Base-by-base conservation (phyloP, 768 basidiomycete species). In the Hortiboletus flavorubellus region DNA sequence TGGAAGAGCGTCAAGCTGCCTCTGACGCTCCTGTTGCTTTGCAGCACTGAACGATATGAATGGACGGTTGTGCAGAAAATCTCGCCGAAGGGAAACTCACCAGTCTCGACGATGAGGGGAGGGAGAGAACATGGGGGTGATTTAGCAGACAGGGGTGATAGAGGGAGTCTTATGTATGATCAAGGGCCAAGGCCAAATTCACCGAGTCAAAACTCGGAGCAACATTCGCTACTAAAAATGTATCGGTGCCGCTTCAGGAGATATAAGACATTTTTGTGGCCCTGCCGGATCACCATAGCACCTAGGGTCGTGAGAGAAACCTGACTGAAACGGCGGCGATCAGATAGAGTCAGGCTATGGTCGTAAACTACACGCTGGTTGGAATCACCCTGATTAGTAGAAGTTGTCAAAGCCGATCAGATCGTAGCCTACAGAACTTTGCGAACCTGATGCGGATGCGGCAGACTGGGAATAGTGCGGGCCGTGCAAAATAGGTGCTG, bases 1-100 rank as follows among this genome's bases (percentile, higher is more conserved):
- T 5, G 74, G 70, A 46, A 72, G 68, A 31, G 58, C 55, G 11
- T 65, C 63, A 12, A 76, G 60, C 48, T 68, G 63, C 21, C 56
- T 48, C 30, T 59, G 67, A 3, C 71, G 66, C 46, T 73, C 67
- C 23, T 63, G 64, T 30, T 70, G 74, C 56, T 77, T 78, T 21
- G 64, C 59, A 40, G 59, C 58, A 40, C 76, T 76, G 53, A 7
- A 48, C 1, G 8, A 8, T 18, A 47, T 52, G 21, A 59, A 49
- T 11, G 23, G 38, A 18, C 7, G 8, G 55, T 45, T 5, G 5
- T 11, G n/a, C 6, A 4, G 21, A 55, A 33, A n/a, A 23, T 37
- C n/a, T 30, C 4, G 2, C 21, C 21, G 21, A 21, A 2, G 14
- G 21, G 7, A 16, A 6, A 29, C 70, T 67, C 49, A 72, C 69